A percentile compares a stretch with the other conserved stretches of the same genome.
phyloP scores from a whole-genome alignment of 495 filamentous ascomycete genomes.

The Antarctomyces pellizariae region DNA sequence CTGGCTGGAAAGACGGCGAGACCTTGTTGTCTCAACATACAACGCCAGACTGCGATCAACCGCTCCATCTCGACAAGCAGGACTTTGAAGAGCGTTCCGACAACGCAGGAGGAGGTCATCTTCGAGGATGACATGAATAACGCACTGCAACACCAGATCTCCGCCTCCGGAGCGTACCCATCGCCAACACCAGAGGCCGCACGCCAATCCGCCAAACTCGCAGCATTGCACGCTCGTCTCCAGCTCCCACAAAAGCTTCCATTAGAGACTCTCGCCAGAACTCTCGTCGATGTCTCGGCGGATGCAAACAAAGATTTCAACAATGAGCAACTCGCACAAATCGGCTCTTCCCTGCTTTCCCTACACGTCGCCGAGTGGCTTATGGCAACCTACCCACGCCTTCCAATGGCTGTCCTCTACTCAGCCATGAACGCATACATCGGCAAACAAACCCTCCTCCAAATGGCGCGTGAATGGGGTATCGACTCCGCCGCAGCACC shows the following conservation, averaged over 20 bases:
- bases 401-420: conserved; percentile 63
- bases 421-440: conserved; percentile 64
- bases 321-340: conserved; percentile 54
- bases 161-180: conserved; percentile 14
- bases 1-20: too few relatives aligned
- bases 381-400: conserved; percentile 64
- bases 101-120: conserved; percentile 6
- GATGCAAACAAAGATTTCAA: conserved; percentile 55
- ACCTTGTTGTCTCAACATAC: too few relatives aligned
- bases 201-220: conserved; percentile 64
- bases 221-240: conserved; percentile 81
- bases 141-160: conserved; percentile 2
- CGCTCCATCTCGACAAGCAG: too few relatives aligned
- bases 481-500: conserved; percentile 63
- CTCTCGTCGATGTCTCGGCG: conserved; percentile 64
- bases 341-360: conserved; percentile 62
- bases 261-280: conserved; percentile 61
- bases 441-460: conserved; percentile 42
- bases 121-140: conserved; percentile 11
- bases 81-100: too few relatives aligned
- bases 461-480: conserved; percentile 67
- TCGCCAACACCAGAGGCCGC: conserved; percentile 48
- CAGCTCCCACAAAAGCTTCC: conserved; percentile 62
- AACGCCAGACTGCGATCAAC: too few relatives aligned
- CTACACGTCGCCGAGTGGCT: conserved; percentile 78